These are phyloP conservation scores for Heritiera littoralis DNA, from an alignment of 345 rosid genomes.

Conservation along the genomic window DNA sequence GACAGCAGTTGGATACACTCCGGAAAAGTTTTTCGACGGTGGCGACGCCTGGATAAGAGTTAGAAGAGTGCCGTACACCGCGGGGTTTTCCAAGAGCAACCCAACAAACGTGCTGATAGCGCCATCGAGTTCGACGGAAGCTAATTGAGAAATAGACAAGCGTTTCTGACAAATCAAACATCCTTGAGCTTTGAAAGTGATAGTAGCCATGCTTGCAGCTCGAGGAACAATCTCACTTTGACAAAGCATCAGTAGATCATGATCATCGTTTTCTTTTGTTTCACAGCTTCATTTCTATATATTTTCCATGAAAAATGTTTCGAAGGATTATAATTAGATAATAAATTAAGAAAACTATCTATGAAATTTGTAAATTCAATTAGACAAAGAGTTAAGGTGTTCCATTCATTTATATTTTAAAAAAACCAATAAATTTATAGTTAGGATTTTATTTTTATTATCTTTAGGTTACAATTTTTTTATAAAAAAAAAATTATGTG, in stretches of 20 bases:
- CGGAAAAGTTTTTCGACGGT: conserved; percentile 41
- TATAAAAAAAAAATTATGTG: too few species aligned
- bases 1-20: conserved; percentile 41
- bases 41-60: conserved; percentile 55
- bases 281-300: background rate
- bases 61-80: conserved; percentile 49
- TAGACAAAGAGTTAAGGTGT: too few species aligned
- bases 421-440: too few species aligned
- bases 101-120: background rate
- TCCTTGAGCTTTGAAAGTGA: background rate
- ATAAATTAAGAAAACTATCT: too few species aligned
- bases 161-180: background rate
- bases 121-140: background rate
- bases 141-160: background rate
- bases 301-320: background rate
- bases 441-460: too few species aligned
- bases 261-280: background rate
- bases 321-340: background rate
- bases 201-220: background rate
- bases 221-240: background rate
- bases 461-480: too few species aligned
- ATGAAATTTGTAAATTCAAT: too few species aligned
- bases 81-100: conserved; percentile 23
- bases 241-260: background rate
- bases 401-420: too few species aligned